These are phyloP conservation scores for Postia placenta DNA, from an alignment of 768 basidiomycete species.

Conservation along the genomic window DNA sequence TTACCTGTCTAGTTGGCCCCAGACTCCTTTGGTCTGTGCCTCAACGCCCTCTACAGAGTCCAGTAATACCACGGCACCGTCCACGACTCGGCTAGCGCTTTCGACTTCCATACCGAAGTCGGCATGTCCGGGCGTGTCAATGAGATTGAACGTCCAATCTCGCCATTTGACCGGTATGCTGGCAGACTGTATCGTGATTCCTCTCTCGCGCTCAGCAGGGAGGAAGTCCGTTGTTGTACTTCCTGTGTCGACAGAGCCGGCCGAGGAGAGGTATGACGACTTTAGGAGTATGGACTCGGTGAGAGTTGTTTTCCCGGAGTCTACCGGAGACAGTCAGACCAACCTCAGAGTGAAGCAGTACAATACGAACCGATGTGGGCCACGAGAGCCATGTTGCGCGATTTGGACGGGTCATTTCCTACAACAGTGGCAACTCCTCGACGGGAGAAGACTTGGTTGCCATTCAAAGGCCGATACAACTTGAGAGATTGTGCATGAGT, in stretches of 20 bases:
- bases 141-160: constrained; percentile 78
- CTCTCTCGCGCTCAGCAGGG: constrained; percentile 83
- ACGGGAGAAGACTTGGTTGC: neutral
- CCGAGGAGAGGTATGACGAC: constrained; percentile 62
- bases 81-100: constrained; percentile 84
- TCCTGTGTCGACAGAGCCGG: constrained; percentile 84
- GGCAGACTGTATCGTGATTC: constrained; percentile 89
- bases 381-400: constrained; percentile 82
- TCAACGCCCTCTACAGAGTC: constrained; percentile 92
- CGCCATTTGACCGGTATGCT: constrained; percentile 88
- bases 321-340: constrained; percentile 31
- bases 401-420: constrained; percentile 30
- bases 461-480: too few relatives aligned
- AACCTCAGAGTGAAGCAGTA: neutral
- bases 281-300: constrained; percentile 82
- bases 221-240: constrained; percentile 90
- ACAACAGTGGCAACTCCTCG: constrained; percentile 15
- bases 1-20: constrained; percentile 82
- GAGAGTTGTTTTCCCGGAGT: constrained; percentile 86
- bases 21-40: constrained; percentile 85
- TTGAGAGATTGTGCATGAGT: neutral
- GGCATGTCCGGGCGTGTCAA: constrained; percentile 89
- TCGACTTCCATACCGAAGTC: constrained; percentile 98
- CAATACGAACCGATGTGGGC: constrained; percentile 70
- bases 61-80: constrained; percentile 83